Evolutionary conservation across 164 flowering plant species (phyloP).

Genomic region (Vitis cinerea): DNA sequence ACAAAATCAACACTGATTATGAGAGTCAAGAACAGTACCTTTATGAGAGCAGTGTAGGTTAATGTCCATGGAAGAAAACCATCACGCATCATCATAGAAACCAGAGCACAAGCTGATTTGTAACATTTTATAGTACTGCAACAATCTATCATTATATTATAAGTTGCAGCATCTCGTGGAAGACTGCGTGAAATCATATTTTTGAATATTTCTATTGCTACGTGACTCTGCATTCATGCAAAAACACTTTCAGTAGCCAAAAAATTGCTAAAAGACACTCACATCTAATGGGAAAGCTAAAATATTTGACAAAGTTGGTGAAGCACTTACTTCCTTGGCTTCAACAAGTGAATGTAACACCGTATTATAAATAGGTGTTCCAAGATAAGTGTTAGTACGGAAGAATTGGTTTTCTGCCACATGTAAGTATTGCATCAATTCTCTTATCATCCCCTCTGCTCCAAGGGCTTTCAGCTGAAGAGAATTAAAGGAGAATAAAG

Average conservation of each 20-base stretch:
- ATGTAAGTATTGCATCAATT: conserved; percentile 48
- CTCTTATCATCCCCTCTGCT: conserved; percentile 68
- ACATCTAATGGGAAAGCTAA: background rate
- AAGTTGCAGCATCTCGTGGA: conserved; percentile 58
- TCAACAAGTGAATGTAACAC: conserved; percentile 75
- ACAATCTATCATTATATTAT: conserved; percentile 78
- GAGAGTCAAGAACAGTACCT: conserved; percentile 40
- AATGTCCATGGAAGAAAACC: conserved; percentile 48
- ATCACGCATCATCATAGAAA: conserved; percentile 81
- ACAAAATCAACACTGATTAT: background rate
- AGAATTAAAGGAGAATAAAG: conserved; percentile 15
- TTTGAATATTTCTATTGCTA: conserved; percentile 58
- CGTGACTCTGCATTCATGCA: conserved; percentile 51
- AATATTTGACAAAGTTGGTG: background rate
- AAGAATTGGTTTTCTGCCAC: conserved; percentile 43
- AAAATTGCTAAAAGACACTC: conserved; percentile 1
- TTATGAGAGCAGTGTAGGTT: conserved; percentile 63
- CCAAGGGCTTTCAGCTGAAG: conserved; percentile 81
- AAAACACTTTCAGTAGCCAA: conserved; percentile 1
- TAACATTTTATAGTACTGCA: conserved; percentile 53
- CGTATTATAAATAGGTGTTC: conserved; percentile 48
- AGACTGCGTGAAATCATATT: conserved; percentile 50
- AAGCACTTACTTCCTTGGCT: conserved; percentile 60
- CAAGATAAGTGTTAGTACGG: conserved; percentile 17
- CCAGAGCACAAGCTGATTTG: conserved; percentile 63